Base-by-base conservation (phyloP, 2,329 filamentous ascomycete genomes). In the Claviceps arundinis region DNA sequence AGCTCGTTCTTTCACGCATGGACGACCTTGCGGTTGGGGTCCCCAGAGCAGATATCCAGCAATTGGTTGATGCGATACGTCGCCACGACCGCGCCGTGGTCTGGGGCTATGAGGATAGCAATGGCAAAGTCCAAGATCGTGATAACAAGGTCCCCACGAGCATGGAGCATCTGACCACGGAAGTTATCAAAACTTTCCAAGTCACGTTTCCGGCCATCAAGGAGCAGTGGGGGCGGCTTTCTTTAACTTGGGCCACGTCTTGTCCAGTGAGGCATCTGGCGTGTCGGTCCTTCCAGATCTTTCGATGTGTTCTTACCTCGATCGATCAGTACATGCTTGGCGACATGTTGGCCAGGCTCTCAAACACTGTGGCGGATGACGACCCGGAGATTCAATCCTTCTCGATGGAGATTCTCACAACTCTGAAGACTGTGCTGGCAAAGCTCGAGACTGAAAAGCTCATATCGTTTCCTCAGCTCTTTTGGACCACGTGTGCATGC, bases 401-500 rank as follows among this genome's bases (percentile, higher is more conserved):
- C 62, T 94, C 93, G 0, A 91, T 97, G 84, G 94, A 98, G 64
- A 97, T 98, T 53, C 69, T 98, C 50, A 96, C 90, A 0, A 98
- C 94, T 0, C 68, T 98, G 50, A 90, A 94, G 63, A 89, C 89
- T 0, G 85, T 98, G 45, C 95, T 98, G 53, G 79, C 82, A 58
- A 93, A 91, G 52, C 72, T 97, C 30, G 84, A 90, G 19, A 76
- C 85, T 0, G 79, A 85, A 40, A 85, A 90, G 63, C 75, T 98
- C 2, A 69, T 95, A 47, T 82, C 83, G n/a, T 96, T 95, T 58
- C 93, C 93, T 1, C 91, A 97, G 62, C 73, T 98, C 1, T 97
- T 98, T 68, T 98, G 94, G 94, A 95, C 91, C 0, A 95, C 88
- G 0, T 96, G 90, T 61, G 93, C 93, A 11, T 98, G 93, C 64